Evolutionary conservation across 345 rosid genomes (phyloP), one percentile per base, ranked within the genome.

Genomic region (Gossypium stocksii): DNA sequence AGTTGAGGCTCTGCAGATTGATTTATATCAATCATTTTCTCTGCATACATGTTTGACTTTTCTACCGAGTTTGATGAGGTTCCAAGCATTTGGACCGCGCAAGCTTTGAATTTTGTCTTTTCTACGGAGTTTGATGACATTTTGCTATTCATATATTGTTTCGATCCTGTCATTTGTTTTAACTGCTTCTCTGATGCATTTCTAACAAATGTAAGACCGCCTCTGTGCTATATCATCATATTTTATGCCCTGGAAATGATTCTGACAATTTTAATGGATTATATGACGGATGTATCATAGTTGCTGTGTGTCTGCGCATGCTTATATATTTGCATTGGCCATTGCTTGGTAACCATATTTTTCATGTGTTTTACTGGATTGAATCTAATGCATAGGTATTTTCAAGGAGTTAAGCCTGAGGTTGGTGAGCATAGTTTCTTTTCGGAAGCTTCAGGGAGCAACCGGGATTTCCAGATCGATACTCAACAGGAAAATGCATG

Each of bases 321-420:
- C 22, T 20, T 51, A 51, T 16, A 16, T 22, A 58, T 11, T 16
- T 4, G 62, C 29, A 0, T 23, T 23, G 62, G 62, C 27, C 25
- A 10, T 57, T 56, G 41, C 71, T 67, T 27, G 41, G 3, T 67
- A 25, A 67, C 57, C 53, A 23, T 43, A 15, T 44, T 11, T 23
- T 23, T 75, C 22, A 20, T 23, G 17, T 45, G 29, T 66, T 62
- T 58, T n/a, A 22, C n/a, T 76, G 16, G 15, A 54, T 49, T 38
- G 7, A n/a, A 66, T 72, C n/a, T 9, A 22, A 59, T 34, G 41
- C 34, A 54, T 53, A 87, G 88, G 83, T 83, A 82, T 71, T 73
- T 76, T 70, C 87, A 82, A 83, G 88, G 82, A 77, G 71, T 83
- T 27, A 87, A 83, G 79, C 74, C 84, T 0, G 83, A 82, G 49